Evolutionary conservation across 768 basidiomycete species (phyloP), one percentile per base, ranked within the genome.

Genomic region (Suillus lakei): DNA sequence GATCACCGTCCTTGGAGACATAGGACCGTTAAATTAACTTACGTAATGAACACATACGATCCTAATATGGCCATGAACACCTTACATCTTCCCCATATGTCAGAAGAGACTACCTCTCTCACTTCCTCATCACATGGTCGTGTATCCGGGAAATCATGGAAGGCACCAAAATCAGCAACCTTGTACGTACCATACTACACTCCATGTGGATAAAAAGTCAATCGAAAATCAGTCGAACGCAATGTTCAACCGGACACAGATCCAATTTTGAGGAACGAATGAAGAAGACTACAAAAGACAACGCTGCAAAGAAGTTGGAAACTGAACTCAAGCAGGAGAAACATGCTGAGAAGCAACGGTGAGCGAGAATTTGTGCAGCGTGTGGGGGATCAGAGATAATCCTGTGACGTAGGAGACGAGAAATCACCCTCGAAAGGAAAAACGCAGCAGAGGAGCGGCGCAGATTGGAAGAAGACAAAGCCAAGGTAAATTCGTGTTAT

Each of bases 281-380:
- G 85, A 81, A 85, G 66, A 87, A 88, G 72, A 86, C 87, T 30
- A 86, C 85, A 73, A 86, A 85, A 70, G 85, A 85, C 23, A 81
- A 81, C 44, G 90, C 93, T 23, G 84, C 91, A 66, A 94, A 92
- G 76, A 88, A 90, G 73, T 80, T 95, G 36, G 82, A 93, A 76
- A 71, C 75, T 12, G 92, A 93, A 68, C 83, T 95, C 68, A 90
- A 86, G 73, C 88, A 91, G 54, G 93, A 94, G 75, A 93, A 92
- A 70, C 79, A 84, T 69, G 85, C 88, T 5, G 92, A 93, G 70
- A 78, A 83, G 55, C 80, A 83, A 67, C 82, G 89, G 92, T 88
- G 66, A 63, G 77, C 72, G 30, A 10, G 16, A 43, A 7, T 61
- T 28, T 55, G 43, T 18, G 38, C 8, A 53, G 34, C 21, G 30